These are phyloP conservation scores for Mallotus japonicus DNA, from an alignment of 441 rosid genomes.

Conservation along the genomic window DNA sequence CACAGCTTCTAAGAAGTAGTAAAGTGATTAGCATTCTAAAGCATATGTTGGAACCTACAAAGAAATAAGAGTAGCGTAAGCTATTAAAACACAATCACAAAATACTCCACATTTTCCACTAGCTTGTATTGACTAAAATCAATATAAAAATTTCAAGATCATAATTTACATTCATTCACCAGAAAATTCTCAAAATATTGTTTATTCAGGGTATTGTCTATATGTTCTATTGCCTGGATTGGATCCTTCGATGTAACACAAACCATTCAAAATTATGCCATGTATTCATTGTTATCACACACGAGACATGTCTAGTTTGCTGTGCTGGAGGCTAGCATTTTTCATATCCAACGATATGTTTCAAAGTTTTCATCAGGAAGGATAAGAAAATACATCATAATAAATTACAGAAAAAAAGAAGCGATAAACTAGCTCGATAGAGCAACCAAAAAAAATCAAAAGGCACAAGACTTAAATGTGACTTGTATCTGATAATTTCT, in stretches of 20 bases:
- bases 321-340: not conserved
- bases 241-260: not conserved
- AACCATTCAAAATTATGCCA: not conserved
- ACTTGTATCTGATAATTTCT: not conserved
- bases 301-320: not conserved
- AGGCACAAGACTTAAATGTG: not conserved
- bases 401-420: not conserved
- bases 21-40: not conserved
- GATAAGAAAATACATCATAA: not conserved
- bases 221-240: not conserved
- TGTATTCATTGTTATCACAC: not conserved
- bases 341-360: not conserved
- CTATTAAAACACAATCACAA: not conserved
- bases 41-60: constrained; percentile 8
- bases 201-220: not conserved
- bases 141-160: not conserved
- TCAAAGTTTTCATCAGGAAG: not conserved
- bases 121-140: not conserved
- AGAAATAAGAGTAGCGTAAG: not conserved
- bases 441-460: not conserved
- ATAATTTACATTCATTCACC: not conserved
- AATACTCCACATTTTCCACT: not conserved
- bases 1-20: not conserved
- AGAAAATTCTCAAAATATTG: not conserved
- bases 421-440: not conserved